Base-by-base conservation (phyloP, 306 rosid genomes). In the Ziziphus jujuba region DNA sequence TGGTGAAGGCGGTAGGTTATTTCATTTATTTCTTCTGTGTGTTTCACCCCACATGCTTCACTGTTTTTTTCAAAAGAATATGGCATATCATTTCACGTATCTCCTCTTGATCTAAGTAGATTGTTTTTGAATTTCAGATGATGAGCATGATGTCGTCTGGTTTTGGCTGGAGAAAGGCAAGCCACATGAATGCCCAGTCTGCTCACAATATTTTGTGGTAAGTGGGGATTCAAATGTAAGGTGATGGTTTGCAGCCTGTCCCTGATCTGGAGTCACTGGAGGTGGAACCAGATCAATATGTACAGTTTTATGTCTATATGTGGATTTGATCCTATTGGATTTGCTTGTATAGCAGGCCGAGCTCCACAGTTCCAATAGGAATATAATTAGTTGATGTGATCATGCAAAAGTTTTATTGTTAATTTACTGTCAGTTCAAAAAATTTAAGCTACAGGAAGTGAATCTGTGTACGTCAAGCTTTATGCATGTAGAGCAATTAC, bases 61-160 rank as follows among this genome's bases (percentile, higher is more conserved):
- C 54, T 33, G 36, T 23, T 51, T 60, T 16, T 12, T 19, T 11
- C 31, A 15, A 15, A 34, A 28, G 9, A 22, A 22, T 36, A 47
- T 58, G 17, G 52, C 49, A 78, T 9, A 40, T 53, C 20, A 7
- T 71, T 31, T 20, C 38, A 69, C 64, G 24, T 22, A 43, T 59
- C 33, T 56, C 34, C 35, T 17, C 38, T 20, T 73, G 59, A 56
- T 43, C 17, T 81, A 68, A 48, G 67, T 67, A 54, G 47, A 62
- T 34, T 53, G 63, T 67, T 72, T 52, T 70, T 72, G 33, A 38
- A 66, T 56, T 83, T 77, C 86, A 93, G 97, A 93, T 86, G 98
- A 93, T 78, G 97, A 90, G 80, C 98, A 93, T 67, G 98, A 93
- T 72, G 90, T 93, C 79, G 95, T 93, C 75, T 93, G 98, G 97